Evolutionary conservation across 2,329 filamentous ascomycete genomes (phyloP), one percentile per base, ranked within the genome.

Genomic region (Septoria petroselini): DNA sequence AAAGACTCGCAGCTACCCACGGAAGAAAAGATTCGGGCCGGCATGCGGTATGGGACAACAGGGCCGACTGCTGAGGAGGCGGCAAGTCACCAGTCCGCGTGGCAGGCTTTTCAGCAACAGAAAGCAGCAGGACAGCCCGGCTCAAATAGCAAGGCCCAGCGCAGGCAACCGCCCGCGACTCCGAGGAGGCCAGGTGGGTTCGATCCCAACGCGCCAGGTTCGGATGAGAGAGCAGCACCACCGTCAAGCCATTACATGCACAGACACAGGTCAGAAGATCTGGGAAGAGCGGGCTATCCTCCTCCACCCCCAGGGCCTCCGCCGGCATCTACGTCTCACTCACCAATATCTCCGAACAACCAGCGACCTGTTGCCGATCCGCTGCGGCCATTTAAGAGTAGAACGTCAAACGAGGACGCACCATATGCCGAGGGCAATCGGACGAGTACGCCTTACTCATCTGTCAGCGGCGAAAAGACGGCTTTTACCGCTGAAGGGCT

Each of bases 201-300:
- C 60, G 77, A 81, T 48, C 79, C 81, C 15, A 73, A 73, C n/a
- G 73, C 73, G 5, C 73, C 78, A 25, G 79, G 76, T n/a, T 78
- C 74, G 29, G 80, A 83, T 60, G 80, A 83, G 58, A 73, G 77
- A 29, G 78, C 78, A 63, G 79, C 79, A 17, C 57, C 55, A 19
- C 48, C 53, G 14, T 56, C 58, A 29, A 52, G 55, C 37, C 57
- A 59, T 23, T 65, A 66, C 37, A 49, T 57, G 9, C 59, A 63
- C 18, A 51, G 61, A 7, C 58, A 65, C 47, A 57, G 57, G 18
- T 65, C 64, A 2, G 63, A 57, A 29, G 64, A 66, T 37, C 58
- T 62, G 41, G 60, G 59, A 8, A 42, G 49, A n/a, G 45, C 52
- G 27, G 56, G 54, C 15, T 59, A 60, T 23, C 65, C 66, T 14